Conservation (phyloP, 2,329 filamentous ascomycete species). For the Nothophaeocryptopus gaeumannii region DNA sequence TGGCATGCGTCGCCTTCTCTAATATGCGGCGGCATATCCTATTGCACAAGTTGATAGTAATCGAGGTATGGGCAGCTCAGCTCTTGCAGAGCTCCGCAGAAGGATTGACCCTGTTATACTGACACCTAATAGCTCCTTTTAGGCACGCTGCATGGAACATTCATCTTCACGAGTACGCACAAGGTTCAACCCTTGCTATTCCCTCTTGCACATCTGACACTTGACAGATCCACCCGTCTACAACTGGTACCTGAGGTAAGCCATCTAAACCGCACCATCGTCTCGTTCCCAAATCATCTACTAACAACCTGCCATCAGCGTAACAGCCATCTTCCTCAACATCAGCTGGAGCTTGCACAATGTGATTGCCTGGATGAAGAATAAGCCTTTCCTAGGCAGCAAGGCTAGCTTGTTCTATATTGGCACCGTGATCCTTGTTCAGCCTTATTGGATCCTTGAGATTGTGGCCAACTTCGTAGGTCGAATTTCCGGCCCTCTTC, state of each 20-base stretch:
- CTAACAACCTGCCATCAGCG: conserved; percentile 34
- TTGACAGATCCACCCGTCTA: conserved; percentile 48
- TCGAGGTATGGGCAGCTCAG: conserved; percentile 39
- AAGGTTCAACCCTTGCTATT: conserved; percentile 5
- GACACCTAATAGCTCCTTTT: conserved; percentile 22
- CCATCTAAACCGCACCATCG: background rate
- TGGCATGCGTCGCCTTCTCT: conserved; percentile 48
- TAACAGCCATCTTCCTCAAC: conserved; percentile 60
- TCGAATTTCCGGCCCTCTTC: background rate
- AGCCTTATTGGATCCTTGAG: conserved; percentile 64
- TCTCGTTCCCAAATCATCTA: background rate
- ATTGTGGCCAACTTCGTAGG: conserved; percentile 60
- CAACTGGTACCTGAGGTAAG: conserved; percentile 57
- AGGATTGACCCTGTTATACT: background rate
- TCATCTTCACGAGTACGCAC: conserved; percentile 51
- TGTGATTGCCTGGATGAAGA: conserved; percentile 66
- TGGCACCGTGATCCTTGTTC: conserved; percentile 55
- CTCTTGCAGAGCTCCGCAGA: too few relatives aligned
- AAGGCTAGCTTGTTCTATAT: conserved; percentile 57
- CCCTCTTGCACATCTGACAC: conserved; percentile 9
- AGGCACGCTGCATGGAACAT: conserved; percentile 55
- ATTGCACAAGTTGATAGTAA: conserved; percentile 51
- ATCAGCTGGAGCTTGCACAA: conserved; percentile 62
- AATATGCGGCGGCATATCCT: conserved; percentile 50
- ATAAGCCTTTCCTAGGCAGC: conserved; percentile 51